phyloP scores from a whole-genome alignment of 2,329 filamentous ascomycete species.

The Penicillium sp. region DNA sequence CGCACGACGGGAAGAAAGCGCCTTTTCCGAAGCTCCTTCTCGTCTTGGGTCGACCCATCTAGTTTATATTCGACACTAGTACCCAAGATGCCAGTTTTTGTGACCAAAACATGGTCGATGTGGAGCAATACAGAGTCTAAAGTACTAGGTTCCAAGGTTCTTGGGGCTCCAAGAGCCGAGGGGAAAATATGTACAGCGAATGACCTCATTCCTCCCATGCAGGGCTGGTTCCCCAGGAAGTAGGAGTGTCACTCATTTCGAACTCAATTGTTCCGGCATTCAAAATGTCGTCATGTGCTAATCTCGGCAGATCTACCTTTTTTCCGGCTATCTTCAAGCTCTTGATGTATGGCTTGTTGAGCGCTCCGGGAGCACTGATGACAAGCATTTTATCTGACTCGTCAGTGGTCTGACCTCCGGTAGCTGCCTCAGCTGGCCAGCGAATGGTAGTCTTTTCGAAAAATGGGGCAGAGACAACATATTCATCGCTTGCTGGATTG shows the following conservation, averaged over 20 bases:
- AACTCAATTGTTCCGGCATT: constrained; percentile 43
- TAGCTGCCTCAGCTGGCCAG: constrained; percentile 36
- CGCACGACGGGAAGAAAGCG: neutral
- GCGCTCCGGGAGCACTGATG: constrained; percentile 45
- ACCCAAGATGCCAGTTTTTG: neutral
- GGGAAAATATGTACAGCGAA: neutral
- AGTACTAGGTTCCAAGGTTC: neutral
- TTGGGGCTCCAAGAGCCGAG: neutral
- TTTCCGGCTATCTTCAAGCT: constrained; percentile 45
- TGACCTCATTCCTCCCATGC: neutral
- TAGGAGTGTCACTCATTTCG: constrained; percentile 47
- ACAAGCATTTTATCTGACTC: constrained; percentile 29
- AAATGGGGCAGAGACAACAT: constrained; percentile 49
- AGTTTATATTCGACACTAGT: neutral
- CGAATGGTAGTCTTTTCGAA: constrained; percentile 47
- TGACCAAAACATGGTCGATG: neutral
- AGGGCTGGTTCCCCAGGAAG: constrained; percentile 29
- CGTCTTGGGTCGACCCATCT: neutral
- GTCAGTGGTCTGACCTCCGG: constrained; percentile 24
- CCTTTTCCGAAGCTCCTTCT: neutral
- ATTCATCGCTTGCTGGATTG: constrained; percentile 48
- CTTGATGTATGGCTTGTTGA: constrained; percentile 44
- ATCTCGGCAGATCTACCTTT: neutral
- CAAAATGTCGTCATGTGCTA: constrained; percentile 39
- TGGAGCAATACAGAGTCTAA: neutral